These are phyloP conservation scores for Sporisorium reilianum DNA, from an alignment of 1,284 basidiomycete species.

Conservation along the genomic window DNA sequence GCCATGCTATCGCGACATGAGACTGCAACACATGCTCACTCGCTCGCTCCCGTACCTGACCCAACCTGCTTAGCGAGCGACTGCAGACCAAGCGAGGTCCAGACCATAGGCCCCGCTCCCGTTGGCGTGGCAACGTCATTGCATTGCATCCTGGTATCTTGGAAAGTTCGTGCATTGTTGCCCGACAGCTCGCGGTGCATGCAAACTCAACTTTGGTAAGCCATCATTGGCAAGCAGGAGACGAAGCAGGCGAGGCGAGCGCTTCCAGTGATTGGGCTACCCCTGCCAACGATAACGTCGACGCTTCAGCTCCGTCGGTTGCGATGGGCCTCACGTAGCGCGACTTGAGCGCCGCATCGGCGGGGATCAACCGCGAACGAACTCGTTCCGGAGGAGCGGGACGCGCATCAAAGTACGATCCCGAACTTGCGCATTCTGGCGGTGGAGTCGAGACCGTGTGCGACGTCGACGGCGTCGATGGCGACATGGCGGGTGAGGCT, in stretches of 20 bases:
- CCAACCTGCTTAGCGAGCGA: not conserved
- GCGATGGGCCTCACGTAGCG: slow-evolving; percentile 8
- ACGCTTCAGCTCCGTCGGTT: slow-evolving; percentile 2
- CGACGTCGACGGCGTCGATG: slow-evolving; percentile 23
- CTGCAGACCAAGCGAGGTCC: not conserved
- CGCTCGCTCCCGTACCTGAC: too few species aligned
- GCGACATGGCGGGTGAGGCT: slow-evolving; percentile 22
- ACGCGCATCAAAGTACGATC: slow-evolving; percentile 26
- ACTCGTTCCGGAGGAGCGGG: slow-evolving; percentile 24
- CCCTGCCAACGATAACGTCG: slow-evolving; percentile 13
- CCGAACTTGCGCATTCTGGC: slow-evolving; percentile 1
- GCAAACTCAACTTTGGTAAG: not conserved
- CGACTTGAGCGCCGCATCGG: slow-evolving; percentile 7
- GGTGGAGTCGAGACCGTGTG: slow-evolving; percentile 15
- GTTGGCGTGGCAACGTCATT: too few species aligned
- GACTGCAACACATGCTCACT: too few species aligned
- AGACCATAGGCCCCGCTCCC: too few species aligned
- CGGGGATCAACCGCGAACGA: slow-evolving; percentile 42
- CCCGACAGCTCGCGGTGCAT: not conserved
- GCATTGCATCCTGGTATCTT: too few species aligned
- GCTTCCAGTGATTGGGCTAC: slow-evolving; percentile 25
- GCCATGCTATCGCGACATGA: slow-evolving; percentile 8
- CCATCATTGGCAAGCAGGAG: not conserved
- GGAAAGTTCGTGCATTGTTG: too few species aligned
- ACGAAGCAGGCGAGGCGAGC: slow-evolving; percentile 15